A percentile compares a stretch with the other conserved stretches of the same genome.
Evolutionary conservation across 768 basidiomycete genomes (phyloP).

Genomic region (Amanita pseudoporphyria): DNA sequence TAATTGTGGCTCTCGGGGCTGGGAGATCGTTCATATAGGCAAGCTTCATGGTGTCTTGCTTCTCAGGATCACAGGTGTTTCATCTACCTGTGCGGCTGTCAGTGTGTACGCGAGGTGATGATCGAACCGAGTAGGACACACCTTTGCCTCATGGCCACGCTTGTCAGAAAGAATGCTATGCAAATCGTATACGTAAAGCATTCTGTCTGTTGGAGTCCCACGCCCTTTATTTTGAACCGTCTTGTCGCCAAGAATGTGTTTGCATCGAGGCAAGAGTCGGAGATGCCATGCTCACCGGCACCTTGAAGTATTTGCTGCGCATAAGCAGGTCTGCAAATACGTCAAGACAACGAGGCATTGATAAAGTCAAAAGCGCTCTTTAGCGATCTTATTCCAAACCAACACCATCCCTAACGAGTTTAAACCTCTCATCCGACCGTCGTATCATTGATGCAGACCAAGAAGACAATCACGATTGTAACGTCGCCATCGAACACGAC

Average conservation of each 20-base stretch:
- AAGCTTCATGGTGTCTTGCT: not conserved
- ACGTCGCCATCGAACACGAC: conserved; percentile 20
- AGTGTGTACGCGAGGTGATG: too few relatives aligned
- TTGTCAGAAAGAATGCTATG: too few relatives aligned
- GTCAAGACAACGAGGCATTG: conserved; percentile 5
- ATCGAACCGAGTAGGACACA: not conserved
- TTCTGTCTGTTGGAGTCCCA: too few relatives aligned
- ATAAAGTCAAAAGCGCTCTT: not conserved
- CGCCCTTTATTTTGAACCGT: too few relatives aligned
- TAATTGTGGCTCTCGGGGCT: not conserved
- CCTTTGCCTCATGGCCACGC: conserved; percentile 4
- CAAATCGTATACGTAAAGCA: too few relatives aligned
- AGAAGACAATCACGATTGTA: conserved; percentile 28
- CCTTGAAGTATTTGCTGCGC: too few relatives aligned
- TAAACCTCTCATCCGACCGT: too few relatives aligned
- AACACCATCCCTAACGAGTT: not conserved
- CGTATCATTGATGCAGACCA: conserved; percentile 20
- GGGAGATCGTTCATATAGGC: conserved; percentile 4
- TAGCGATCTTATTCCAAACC: too few relatives aligned
- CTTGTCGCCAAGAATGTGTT: not conserved
- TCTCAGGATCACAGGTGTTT: not conserved
- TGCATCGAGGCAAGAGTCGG: not conserved
- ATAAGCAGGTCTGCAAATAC: too few relatives aligned
- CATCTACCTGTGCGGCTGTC: not conserved
- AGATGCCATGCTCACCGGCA: not conserved